A percentile compares a stretch with the other conserved stretches of the same genome.
These are phyloP conservation scores for Silene latifolia DNA, from an alignment of 148 eudicot genomes.

Conservation along the genomic window DNA sequence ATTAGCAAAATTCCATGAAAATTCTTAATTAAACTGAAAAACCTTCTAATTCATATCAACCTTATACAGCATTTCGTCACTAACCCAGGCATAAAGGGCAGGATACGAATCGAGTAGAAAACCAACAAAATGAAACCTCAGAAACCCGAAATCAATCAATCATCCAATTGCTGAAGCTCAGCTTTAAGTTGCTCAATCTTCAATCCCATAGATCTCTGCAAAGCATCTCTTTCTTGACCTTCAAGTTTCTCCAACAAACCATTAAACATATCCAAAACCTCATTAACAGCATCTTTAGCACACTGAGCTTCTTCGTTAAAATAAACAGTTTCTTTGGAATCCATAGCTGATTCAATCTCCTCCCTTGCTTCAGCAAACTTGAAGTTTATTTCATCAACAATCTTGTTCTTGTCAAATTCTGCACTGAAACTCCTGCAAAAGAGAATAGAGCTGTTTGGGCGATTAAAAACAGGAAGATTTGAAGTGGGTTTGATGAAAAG, in stretches of 20 bases:
- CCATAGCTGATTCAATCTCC: constrained; percentile 90
- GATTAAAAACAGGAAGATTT: constrained; percentile 17
- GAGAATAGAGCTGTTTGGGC: constrained; percentile 21
- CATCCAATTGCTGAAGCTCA: constrained; percentile 80
- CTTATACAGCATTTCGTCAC: background rate
- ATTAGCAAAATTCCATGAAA: background rate
- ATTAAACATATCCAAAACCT: constrained; percentile 67
- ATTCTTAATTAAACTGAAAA: constrained; percentile 12
- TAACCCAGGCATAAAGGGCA: background rate
- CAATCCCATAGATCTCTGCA: constrained; percentile 89
- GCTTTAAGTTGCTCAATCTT: constrained; percentile 97
- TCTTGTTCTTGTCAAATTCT: constrained; percentile 47
- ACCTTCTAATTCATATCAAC: background rate
- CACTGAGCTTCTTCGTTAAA: constrained; percentile 92
- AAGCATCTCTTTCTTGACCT: constrained; percentile 44
- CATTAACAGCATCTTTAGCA: constrained; percentile 70
- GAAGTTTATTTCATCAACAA: constrained; percentile 71
- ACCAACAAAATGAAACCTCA: background rate
- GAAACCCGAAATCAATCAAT: too few species aligned
- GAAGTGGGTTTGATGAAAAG: constrained; percentile 22
- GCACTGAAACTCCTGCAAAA: constrained; percentile 33
- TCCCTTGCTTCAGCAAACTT: constrained; percentile 95
- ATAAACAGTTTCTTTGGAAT: constrained; percentile 89
- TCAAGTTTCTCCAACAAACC: constrained; percentile 57
- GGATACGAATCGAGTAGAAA: background rate